phyloP scores from a whole-genome alignment of 495 filamentous ascomycete species.

The Alectoria sarmentosa region DNA sequence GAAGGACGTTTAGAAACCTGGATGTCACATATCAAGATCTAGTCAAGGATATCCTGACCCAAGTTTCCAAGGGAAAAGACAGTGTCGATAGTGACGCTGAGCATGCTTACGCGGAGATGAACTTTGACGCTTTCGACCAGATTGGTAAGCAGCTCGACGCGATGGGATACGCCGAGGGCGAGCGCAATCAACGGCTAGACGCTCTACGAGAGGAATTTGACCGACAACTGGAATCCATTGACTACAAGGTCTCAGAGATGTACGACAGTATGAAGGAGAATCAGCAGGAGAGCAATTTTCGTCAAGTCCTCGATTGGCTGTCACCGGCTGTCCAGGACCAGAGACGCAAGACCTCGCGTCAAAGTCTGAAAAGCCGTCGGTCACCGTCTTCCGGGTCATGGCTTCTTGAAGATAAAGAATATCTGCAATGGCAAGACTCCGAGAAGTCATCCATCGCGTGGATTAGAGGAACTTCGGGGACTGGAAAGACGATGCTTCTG shows the following conservation, averaged over 20 bases:
- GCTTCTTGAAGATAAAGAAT: conserved; percentile 7
- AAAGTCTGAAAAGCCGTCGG: conserved; percentile 1
- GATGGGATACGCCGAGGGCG: conserved; percentile 1
- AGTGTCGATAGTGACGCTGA: conserved; percentile 7
- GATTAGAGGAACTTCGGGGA: conserved; percentile 7
- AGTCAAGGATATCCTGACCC: conserved; percentile 1
- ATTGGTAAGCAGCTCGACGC: conserved; percentile 10
- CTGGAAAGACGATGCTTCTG: conserved; percentile 13
- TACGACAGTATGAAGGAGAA: conserved; percentile 14
- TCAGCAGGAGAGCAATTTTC: conserved; percentile 1
- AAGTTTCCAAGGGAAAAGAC: conserved; percentile 8
- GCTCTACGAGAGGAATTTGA: conserved; percentile 10
- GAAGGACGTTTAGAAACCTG: conserved; percentile 3
- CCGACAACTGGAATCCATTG: conserved; percentile 11
- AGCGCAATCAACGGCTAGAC: conserved; percentile 7
- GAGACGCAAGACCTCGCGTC: conserved; percentile 1
- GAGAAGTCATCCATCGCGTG: conserved; percentile 10
- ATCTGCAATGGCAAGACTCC: conserved; percentile 8
- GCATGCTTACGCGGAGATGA: conserved; percentile 14
- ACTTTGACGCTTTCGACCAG: conserved; percentile 5
- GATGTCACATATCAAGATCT: conserved; percentile 7
- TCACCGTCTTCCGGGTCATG: conserved; percentile 7
- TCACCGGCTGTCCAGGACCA: conserved; percentile 9
- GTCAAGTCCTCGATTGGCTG: conserved; percentile 14
- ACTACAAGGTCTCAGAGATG: conserved; percentile 11